These are phyloP conservation scores for Lepiota brunneoincarnata DNA, from an alignment of 768 basidiomycete species.

Conservation along the genomic window DNA sequence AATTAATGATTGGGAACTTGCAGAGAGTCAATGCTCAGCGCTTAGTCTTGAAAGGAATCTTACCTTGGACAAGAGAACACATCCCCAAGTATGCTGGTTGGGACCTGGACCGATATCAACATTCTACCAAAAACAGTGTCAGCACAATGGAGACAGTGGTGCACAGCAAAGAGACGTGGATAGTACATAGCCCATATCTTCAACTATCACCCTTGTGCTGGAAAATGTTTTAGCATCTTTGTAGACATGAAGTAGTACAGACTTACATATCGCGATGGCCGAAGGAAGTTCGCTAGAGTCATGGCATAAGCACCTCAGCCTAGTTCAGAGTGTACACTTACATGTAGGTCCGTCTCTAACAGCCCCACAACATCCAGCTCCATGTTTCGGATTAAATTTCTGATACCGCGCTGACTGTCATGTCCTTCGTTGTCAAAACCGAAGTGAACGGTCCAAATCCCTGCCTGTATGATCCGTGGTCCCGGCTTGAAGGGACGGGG, in stretches of 20 bases:
- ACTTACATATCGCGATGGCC: slow-evolving; percentile 82
- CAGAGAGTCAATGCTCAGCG: not conserved
- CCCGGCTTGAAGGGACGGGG: slow-evolving; percentile 61
- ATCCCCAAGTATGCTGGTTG: slow-evolving; percentile 89
- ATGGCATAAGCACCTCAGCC: slow-evolving; percentile 3
- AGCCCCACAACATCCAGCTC: slow-evolving; percentile 83
- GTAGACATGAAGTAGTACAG: not conserved
- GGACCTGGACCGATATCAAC: slow-evolving; percentile 89
- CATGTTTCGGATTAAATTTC: slow-evolving; percentile 68
- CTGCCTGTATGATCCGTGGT: slow-evolving; percentile 70
- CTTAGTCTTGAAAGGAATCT: not conserved
- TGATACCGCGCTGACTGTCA: slow-evolving; percentile 70
- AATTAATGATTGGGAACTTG: slow-evolving; percentile 85
- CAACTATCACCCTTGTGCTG: slow-evolving; percentile 72
- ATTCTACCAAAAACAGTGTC: slow-evolving; percentile 45
- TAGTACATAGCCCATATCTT: slow-evolving; percentile 80
- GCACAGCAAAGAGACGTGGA: not conserved
- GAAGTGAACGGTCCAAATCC: slow-evolving; percentile 93
- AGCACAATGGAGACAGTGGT: not conserved
- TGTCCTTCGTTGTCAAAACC: slow-evolving; percentile 72
- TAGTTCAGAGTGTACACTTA: slow-evolving; percentile 32
- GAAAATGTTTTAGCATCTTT: slow-evolving; percentile 5
- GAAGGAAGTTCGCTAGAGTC: slow-evolving; percentile 43
- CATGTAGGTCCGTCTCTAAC: slow-evolving; percentile 83
- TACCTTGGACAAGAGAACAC: slow-evolving; percentile 76